Evolutionary conservation across 208 protist genomes (phyloP).

Genomic region (Entamoeba histolytica): DNA sequence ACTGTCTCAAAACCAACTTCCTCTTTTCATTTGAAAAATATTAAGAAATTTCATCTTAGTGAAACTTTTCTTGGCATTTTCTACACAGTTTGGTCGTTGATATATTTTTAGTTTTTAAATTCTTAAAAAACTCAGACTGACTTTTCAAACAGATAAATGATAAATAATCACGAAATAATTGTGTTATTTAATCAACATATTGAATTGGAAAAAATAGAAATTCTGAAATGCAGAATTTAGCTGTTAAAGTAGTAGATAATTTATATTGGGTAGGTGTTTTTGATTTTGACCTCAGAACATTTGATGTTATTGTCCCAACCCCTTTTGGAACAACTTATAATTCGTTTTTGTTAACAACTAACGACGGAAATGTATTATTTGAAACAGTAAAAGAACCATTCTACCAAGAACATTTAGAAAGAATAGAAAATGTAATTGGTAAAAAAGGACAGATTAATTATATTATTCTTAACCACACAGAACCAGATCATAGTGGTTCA

Average conservation of each 20-base stretch:
- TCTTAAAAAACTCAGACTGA: too few relatives aligned
- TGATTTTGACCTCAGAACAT: slow-evolving; percentile 4
- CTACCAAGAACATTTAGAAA: not conserved
- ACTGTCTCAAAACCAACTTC: too few relatives aligned
- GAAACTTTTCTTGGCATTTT: too few relatives aligned
- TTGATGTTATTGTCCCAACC: slow-evolving; percentile 17
- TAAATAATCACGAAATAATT: too few relatives aligned
- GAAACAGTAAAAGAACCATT: slow-evolving; percentile 1
- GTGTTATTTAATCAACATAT: too few relatives aligned
- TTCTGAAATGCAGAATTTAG: too few relatives aligned
- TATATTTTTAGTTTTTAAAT: too few relatives aligned
- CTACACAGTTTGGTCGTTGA: too few relatives aligned
- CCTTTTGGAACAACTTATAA: slow-evolving; percentile 16
- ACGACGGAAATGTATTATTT: not conserved
- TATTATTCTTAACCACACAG: slow-evolving; percentile 12
- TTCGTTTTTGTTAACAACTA: not conserved
- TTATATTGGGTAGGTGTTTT: not conserved
- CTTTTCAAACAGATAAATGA: too few relatives aligned
- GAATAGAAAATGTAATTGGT: not conserved
- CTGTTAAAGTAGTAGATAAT: not conserved
- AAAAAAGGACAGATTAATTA: not conserved
- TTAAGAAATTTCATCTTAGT: too few relatives aligned
- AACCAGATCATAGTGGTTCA: slow-evolving; percentile 10
- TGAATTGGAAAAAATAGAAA: too few relatives aligned
- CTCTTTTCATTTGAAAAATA: too few relatives aligned